These are phyloP conservation scores for Nemania diffusa DNA, from an alignment of 2,329 filamentous ascomycete genomes.

Conservation along the genomic window DNA sequence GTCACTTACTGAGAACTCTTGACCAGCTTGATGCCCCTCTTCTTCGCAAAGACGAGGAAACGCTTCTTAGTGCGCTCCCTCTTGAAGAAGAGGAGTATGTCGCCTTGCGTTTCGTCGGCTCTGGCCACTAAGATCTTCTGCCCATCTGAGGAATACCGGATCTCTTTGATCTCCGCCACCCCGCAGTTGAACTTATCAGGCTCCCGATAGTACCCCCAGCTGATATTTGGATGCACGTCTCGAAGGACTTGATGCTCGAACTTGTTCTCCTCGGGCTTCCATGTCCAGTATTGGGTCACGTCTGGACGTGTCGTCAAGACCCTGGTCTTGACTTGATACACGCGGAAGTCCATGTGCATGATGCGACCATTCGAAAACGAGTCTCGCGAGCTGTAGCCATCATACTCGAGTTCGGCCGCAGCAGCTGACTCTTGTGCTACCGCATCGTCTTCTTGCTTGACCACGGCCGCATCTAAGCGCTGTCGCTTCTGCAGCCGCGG, in stretches of 20 bases:
- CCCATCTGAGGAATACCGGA: slow-evolving; percentile 57
- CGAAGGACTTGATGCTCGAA: slow-evolving; percentile 67
- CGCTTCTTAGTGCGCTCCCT: slow-evolving; percentile 63
- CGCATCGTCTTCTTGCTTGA: slow-evolving; percentile 12
- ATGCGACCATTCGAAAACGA: slow-evolving; percentile 60
- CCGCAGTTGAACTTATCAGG: slow-evolving; percentile 63
- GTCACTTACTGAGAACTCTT: slow-evolving; percentile 55
- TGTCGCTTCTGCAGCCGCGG: slow-evolving; percentile 48
- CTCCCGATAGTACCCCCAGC: slow-evolving; percentile 62
- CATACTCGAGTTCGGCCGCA: slow-evolving; percentile 55
- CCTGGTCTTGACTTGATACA: slow-evolving; percentile 63
- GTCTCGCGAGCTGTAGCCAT: slow-evolving; percentile 64
- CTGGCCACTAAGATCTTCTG: slow-evolving; percentile 57
- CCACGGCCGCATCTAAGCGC: slow-evolving; percentile 40
- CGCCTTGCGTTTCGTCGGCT: slow-evolving; percentile 53
- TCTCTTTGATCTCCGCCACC: slow-evolving; percentile 58
- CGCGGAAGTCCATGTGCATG: slow-evolving; percentile 60
- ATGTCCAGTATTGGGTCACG: slow-evolving; percentile 68
- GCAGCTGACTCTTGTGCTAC: slow-evolving; percentile 29
- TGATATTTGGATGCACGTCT: slow-evolving; percentile 53
- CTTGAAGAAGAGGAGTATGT: slow-evolving; percentile 64
- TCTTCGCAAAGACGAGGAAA: slow-evolving; percentile 60
- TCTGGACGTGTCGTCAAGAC: slow-evolving; percentile 57
- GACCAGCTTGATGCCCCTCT: slow-evolving; percentile 55
- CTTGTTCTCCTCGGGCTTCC: slow-evolving; percentile 52